Evolutionary conservation across 768 basidiomycete genomes (phyloP).

Genomic region (Boletus coccyginus): DNA sequence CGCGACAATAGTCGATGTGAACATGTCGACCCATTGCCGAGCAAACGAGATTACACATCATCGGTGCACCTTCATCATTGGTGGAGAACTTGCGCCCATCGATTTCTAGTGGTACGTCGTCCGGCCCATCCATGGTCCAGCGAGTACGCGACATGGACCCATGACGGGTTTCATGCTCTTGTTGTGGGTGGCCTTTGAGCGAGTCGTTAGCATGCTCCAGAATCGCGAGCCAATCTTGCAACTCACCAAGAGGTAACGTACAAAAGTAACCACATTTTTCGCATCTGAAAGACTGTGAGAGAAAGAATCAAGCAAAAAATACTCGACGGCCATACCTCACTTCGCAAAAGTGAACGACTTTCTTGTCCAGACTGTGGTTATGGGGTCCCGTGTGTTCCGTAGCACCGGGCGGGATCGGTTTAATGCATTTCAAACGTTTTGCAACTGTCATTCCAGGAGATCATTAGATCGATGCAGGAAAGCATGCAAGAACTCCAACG

Average conservation of each 20-base stretch:
- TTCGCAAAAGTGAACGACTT: conserved; percentile 56
- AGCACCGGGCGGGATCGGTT: conserved; percentile 42
- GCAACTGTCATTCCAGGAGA: conserved; percentile 33
- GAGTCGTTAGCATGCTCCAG: not conserved
- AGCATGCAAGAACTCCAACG: not conserved
- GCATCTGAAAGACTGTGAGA: conserved; percentile 36
- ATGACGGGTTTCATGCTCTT: conserved; percentile 61
- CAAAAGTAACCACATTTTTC: conserved; percentile 58
- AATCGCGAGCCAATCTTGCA: not conserved
- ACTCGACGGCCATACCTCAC: conserved; percentile 31
- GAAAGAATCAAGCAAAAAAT: not conserved
- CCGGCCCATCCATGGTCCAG: conserved; percentile 56
- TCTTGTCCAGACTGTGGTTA: conserved; percentile 43
- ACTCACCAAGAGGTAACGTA: conserved; percentile 50
- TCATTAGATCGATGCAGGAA: not conserved
- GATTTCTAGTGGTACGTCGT: conserved; percentile 48
- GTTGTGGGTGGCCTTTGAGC: conserved; percentile 50
- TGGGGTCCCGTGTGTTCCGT: conserved; percentile 47
- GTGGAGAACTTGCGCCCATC: conserved; percentile 53
- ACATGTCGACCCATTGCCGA: conserved; percentile 53
- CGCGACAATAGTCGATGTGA: conserved; percentile 57
- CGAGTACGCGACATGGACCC: conserved; percentile 59
- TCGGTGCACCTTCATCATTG: conserved; percentile 57
- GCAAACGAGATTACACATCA: conserved; percentile 61
- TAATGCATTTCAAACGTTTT: conserved; percentile 49